phyloP scores from a whole-genome alignment of 371 early-diverging fungal genomes.

The Mucor lusitanicus region DNA sequence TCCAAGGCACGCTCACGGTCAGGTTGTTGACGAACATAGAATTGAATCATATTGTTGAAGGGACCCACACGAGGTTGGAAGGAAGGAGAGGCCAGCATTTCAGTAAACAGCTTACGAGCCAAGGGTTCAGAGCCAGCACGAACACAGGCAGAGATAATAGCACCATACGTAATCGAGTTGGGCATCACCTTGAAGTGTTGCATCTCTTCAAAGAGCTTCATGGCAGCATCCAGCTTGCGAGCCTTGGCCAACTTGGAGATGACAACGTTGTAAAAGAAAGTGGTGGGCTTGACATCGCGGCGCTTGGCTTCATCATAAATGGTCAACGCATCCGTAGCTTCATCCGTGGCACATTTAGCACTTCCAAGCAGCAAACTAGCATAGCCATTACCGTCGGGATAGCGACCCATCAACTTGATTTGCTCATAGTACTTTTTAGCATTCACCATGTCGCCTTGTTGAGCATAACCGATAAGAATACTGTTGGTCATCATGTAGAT shows the following conservation, averaged over 20 bases:
- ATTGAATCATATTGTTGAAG: conserved; percentile 69
- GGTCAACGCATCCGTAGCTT: conserved; percentile 54
- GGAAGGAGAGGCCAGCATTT: conserved; percentile 54
- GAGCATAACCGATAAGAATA: conserved; percentile 61
- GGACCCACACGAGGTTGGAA: conserved; percentile 61
- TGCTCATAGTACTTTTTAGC: conserved; percentile 61
- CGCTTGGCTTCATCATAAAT: conserved; percentile 67
- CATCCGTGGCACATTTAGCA: conserved; percentile 55
- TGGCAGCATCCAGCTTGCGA: conserved; percentile 60
- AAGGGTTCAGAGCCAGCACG: conserved; percentile 60
- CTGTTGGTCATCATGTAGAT: conserved; percentile 49
- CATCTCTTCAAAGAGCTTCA: conserved; percentile 66
- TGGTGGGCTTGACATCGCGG: conserved; percentile 59
- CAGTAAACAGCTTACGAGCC: conserved; percentile 51
- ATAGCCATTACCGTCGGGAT: conserved; percentile 55
- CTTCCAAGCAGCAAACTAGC: conserved; percentile 52
- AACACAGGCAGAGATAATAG: conserved; percentile 65
- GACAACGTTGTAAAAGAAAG: conserved; percentile 68
- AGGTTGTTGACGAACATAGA: conserved; percentile 63
- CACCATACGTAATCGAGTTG: conserved; percentile 65
- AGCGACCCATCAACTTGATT: conserved; percentile 47
- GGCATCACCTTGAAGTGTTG: conserved; percentile 47
- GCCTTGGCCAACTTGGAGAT: conserved; percentile 67
- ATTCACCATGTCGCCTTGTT: conserved; percentile 51
- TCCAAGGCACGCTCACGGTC: conserved; percentile 55